Base-by-base conservation (phyloP, 75 land plant genomes). In the Picea sitchensis region DNA sequence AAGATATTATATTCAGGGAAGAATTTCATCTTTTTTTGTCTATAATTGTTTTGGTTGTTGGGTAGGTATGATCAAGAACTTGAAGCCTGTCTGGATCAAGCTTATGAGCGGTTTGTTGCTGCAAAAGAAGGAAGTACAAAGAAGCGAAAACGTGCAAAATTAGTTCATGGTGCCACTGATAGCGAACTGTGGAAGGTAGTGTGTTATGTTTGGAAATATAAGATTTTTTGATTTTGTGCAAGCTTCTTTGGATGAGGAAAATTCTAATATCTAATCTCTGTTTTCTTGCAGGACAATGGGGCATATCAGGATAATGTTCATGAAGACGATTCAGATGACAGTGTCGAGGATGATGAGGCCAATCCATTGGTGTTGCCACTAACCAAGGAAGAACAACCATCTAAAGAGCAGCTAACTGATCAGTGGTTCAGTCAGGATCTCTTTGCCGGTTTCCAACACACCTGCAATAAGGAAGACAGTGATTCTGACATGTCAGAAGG, bases 351-450 rank as follows among this genome's bases (percentile, higher is more conserved):
- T 30, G 78, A 77, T 41, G 96, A 93, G 65, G 79, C 75, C 26
- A 97, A 97, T 87, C 99, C 99, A 61, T 87, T 97, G 21, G 69
- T 97, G 86, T 87, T 93, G 12, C 81, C 90, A 17, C 79, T 95
- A 21, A 61, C 80, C 36, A 87, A 88, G 14, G 86, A 76, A 23
- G 78, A 86, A 61, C 77, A 73, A 36, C 94, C 83, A 34, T 91
- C 94, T 20, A 86, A 88, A 80, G 96, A 93, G 36, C 89, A 93
- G 73, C 72, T 97, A 21, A 86, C 88, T 36, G 80, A 85, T 68
- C 86, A 88, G 76, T 97, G 99, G 99, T 97, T 93, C 78, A 90
- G 92, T 74, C 99, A 97, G 82, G 98, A 95, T 77, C 83, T 97
- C 11, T 97, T 97, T 80, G 85, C 84, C 38, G 92, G 92, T 73